These are phyloP conservation scores for Scheffersomyces lignosus DNA, from an alignment of 805 yeast species.

Conservation along the genomic window DNA sequence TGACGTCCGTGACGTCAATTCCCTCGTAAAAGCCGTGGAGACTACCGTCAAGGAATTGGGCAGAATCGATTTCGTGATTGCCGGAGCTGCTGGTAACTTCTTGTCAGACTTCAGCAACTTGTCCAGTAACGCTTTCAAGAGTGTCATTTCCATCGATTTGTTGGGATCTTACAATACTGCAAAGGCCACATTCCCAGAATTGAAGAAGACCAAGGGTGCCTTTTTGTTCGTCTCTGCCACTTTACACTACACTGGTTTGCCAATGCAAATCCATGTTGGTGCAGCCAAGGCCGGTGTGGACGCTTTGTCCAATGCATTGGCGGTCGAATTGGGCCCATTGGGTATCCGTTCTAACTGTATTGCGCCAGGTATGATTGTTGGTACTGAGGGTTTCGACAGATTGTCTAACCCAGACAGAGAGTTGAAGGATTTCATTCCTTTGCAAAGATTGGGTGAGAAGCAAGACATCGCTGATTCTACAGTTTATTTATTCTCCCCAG, in stretches of 20 bases:
- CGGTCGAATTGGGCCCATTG: constrained; percentile 88
- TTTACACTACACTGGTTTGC: constrained; percentile 84
- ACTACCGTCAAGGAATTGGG: constrained; percentile 69
- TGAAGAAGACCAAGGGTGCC: constrained; percentile 66
- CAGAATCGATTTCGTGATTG: constrained; percentile 80
- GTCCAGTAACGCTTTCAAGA: constrained; percentile 82
- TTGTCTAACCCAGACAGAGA: constrained; percentile 41
- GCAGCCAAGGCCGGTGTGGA: constrained; percentile 97
- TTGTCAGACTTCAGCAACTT: constrained; percentile 74
- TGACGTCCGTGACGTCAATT: constrained; percentile 73
- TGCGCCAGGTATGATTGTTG: constrained; percentile 89
- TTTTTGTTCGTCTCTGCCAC: constrained; percentile 85
- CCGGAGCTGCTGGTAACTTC: constrained; percentile 97
- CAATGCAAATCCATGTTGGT: constrained; percentile 85
- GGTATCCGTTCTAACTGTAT: constrained; percentile 82
- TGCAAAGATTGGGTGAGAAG: constrained; percentile 67
- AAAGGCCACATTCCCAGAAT: constrained; percentile 73
- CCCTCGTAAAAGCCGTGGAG: constrained; percentile 63
- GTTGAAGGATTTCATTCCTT: constrained; percentile 53
- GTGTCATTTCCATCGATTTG: constrained; percentile 84
- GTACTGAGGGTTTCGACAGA: constrained; percentile 82
- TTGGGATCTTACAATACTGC: constrained; percentile 88
- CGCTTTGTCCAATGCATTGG: constrained; percentile 77
- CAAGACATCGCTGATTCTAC: constrained; percentile 87
- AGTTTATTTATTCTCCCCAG: constrained; percentile 78